A percentile compares a stretch with the other conserved stretches of the same genome.
These are phyloP conservation scores for Penicillium mononematosum DNA, from an alignment of 495 filamentous ascomycete genomes.

Conservation along the genomic window DNA sequence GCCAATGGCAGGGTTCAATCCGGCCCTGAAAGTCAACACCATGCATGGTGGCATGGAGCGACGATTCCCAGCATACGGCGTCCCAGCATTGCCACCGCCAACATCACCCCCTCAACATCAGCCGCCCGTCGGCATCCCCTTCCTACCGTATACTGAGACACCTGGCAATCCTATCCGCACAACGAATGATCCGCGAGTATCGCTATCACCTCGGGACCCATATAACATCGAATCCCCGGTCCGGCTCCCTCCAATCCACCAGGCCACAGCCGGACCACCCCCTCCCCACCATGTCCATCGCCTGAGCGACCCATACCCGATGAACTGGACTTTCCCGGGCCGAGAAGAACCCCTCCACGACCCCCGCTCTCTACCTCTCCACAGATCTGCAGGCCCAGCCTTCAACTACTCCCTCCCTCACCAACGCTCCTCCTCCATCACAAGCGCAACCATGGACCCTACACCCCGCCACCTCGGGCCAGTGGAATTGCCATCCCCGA, in stretches of 20 bases:
- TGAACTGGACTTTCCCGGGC: slow-evolving; percentile 27
- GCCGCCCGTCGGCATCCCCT: slow-evolving; percentile 25
- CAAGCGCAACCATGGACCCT: slow-evolving; percentile 24
- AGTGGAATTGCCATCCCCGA: slow-evolving; percentile 22
- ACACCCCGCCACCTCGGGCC: slow-evolving; percentile 29
- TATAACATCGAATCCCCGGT: slow-evolving; percentile 39
- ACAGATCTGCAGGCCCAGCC: slow-evolving; percentile 29
- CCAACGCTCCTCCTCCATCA: slow-evolving; percentile 27
- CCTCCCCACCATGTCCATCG: slow-evolving; percentile 35
- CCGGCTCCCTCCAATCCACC: slow-evolving; percentile 44
- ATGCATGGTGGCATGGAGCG: slow-evolving; percentile 34
- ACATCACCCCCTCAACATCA: slow-evolving; percentile 43
- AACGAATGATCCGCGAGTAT: slow-evolving; percentile 27
- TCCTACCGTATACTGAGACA: slow-evolving; percentile 33
- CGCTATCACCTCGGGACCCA: slow-evolving; percentile 33
- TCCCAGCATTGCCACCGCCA: slow-evolving; percentile 31
- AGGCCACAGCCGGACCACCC: slow-evolving; percentile 29
- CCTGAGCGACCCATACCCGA: slow-evolving; percentile 41
- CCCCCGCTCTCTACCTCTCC: slow-evolving; percentile 19
- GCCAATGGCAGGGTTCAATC: slow-evolving; percentile 32
- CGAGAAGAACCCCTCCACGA: slow-evolving; percentile 31
- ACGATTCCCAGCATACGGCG: slow-evolving; percentile 30
- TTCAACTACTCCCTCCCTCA: slow-evolving; percentile 29
- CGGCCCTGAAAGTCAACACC: slow-evolving; percentile 27
- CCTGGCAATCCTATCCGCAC: slow-evolving; percentile 28